Evolutionary conservation across 2,329 filamentous ascomycete species (phyloP), one percentile per base, ranked within the genome.

Genomic region (Aspergillus sp.): DNA sequence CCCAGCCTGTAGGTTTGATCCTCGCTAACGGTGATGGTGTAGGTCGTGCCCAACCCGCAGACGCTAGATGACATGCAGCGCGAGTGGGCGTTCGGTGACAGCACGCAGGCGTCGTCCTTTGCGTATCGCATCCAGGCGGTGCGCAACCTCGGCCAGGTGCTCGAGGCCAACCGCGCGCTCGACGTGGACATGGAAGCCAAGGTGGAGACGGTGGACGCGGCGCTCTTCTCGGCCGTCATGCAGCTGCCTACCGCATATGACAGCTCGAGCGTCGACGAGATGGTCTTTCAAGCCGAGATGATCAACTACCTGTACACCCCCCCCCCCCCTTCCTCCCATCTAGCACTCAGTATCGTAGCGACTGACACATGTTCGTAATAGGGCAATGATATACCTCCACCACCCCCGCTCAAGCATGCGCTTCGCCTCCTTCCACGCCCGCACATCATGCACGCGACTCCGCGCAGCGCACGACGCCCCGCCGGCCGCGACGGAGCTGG

Each of bases 81-180:
- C 45, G 70, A 79, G 56, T 79, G 87, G 35, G 88, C 90, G 60
- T 79, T 80, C 1, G 82, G 81, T 10, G 81, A 85, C 38, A 80
- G 85, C n/a, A 77, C 79, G 26, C 75, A 79, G 26, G 92, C 90
- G 67, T 92, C 89, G 0, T 93, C 90, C 0, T 92, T 88, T 66
- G 80, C 88, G 1, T 93, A 93, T 68, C 84, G 89, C 13, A 86
- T 95, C 49, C 84, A 89, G 35, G 88, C 89, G 1, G 82, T 85
- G 13, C 82, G 86, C 2, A 89, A 90, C 55, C 75, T 95, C 0
- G 88, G 87, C 5, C 81, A 83, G 55, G 85, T 93, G 54, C 83
- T 94, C 49, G 51, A 63, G 44, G 43, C 70, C 7, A 64, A 61
- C 30, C 57, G 50, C n/a, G 58, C 55, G 5, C 49, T 59, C 3